A percentile compares a stretch with the other conserved stretches of the same genome.
Conservation (phyloP, 192 early-diverging fungal genomes). For the Allomyces arbusculus region DNA sequence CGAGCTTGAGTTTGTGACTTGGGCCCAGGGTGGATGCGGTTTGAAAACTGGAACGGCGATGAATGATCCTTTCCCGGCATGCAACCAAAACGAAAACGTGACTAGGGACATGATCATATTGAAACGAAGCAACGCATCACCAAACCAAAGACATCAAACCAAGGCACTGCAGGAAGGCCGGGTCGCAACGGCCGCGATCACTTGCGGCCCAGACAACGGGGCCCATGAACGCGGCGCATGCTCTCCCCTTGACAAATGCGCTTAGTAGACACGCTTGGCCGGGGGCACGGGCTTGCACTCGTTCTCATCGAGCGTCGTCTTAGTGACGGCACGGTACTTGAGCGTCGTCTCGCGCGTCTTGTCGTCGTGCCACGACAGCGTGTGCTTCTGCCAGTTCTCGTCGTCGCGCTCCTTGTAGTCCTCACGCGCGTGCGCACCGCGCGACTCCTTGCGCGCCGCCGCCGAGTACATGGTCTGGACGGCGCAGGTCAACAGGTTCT, state of each 20-base stretch:
- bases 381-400: conserved; percentile 95
- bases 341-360: conserved; percentile 53
- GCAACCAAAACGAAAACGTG: no score
- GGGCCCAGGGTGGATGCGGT: no score
- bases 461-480: conserved; percentile 82
- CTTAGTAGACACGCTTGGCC: conserved; percentile 67
- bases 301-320: conserved; percentile 67
- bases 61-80: no score
- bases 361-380: conserved; percentile 78
- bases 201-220: no score
- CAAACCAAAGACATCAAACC: no score
- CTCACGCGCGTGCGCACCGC: conserved; percentile 94
- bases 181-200: no score
- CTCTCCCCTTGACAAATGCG: background rate
- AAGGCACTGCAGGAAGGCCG: no score
- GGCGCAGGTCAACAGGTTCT: conserved; percentile 90
- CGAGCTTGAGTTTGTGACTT: no score
- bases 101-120: no score
- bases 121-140: no score
- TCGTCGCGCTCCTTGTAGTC: conserved; percentile 82
- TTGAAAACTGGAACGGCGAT: no score
- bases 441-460: conserved; percentile 82
- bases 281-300: conserved; percentile 86
- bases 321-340: conserved; percentile 62
- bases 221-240: no score